phyloP scores from a whole-genome alignment of 495 filamentous ascomycete species.

The Penicillium samsonianum region DNA sequence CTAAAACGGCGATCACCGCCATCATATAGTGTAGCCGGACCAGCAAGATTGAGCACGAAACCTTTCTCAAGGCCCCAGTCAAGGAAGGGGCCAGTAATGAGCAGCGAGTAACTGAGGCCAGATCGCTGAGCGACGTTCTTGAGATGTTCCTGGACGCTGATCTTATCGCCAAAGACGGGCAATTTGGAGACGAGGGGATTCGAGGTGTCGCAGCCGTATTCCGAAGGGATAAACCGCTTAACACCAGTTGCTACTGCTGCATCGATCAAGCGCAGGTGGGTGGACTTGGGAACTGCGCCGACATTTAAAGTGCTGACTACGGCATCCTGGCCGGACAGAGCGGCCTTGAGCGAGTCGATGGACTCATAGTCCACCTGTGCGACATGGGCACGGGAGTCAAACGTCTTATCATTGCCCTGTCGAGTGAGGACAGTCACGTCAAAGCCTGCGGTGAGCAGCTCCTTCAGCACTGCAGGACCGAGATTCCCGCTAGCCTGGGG shows the following conservation, averaged over 20 bases:
- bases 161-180: constrained; percentile 51
- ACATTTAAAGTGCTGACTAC: constrained; percentile 39
- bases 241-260: constrained; percentile 61
- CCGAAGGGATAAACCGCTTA: constrained; percentile 62
- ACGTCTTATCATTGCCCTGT: constrained; percentile 35
- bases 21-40: constrained; percentile 52
- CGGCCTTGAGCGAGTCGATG: constrained; percentile 45
- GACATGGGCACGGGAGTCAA: constrained; percentile 43
- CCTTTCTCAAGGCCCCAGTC: constrained; percentile 49
- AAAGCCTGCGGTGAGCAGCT: constrained; percentile 56
- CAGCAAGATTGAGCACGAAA: constrained; percentile 42
- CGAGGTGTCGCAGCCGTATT: constrained; percentile 58
- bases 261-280: constrained; percentile 56
- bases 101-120: constrained; percentile 50
- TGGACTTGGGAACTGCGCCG: constrained; percentile 25
- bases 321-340: constrained; percentile 41
- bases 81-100: constrained; percentile 54
- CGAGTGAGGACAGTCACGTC: constrained; percentile 61
- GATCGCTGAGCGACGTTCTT: constrained; percentile 36
- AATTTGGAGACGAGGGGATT: constrained; percentile 39
- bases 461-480: constrained; percentile 56
- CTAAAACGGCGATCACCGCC: constrained; percentile 54
- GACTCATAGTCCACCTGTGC: constrained; percentile 58
- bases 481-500: constrained; percentile 58
- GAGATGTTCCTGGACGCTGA: constrained; percentile 50